Percentiles rank a stretch among this genome's conserved stretches.
These are phyloP conservation scores for Chrysochromulina parva DNA, from an alignment of 78 protist genomes.

Conservation along the genomic window DNA sequence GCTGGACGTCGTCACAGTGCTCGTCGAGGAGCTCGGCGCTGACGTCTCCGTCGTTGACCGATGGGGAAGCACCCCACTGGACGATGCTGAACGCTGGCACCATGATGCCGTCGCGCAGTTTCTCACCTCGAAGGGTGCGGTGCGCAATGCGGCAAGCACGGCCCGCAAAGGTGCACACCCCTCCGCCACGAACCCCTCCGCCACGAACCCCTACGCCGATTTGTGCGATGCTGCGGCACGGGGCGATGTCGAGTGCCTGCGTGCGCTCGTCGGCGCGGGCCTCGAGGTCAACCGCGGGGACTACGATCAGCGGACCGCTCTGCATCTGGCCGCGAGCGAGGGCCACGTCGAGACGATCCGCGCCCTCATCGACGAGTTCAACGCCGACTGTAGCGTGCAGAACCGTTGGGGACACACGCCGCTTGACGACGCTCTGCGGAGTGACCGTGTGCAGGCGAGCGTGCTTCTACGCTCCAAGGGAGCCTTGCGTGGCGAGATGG, in stretches of 20 bases:
- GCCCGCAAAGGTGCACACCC: too few species aligned
- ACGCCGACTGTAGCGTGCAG: background rate
- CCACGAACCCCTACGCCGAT: background rate
- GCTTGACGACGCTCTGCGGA: too few species aligned
- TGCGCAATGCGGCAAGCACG: too few species aligned
- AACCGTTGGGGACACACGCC: conserved; percentile 49
- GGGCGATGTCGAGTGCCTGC: background rate
- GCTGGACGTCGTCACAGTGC: background rate
- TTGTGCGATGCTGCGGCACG: background rate
- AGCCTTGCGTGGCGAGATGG: too few species aligned
- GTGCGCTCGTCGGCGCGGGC: background rate
- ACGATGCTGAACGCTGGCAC: background rate
- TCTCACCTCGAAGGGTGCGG: background rate
- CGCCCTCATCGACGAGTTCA: conserved; percentile 34
- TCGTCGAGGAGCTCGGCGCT: conserved; percentile 5
- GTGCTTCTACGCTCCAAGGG: too few species aligned
- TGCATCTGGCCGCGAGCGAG: conserved; percentile 77
- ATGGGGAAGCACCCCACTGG: conserved; percentile 33
- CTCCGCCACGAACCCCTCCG: too few species aligned
- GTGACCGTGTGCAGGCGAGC: too few species aligned
- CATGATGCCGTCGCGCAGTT: background rate
- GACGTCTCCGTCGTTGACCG: conserved; percentile 43
- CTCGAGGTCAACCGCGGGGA: conserved; percentile 46
- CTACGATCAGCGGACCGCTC: conserved; percentile 69
- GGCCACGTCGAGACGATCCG: conserved; percentile 61